These are phyloP conservation scores for Alternaria longipes DNA, from an alignment of 2,329 filamentous ascomycete genomes.

Conservation along the genomic window DNA sequence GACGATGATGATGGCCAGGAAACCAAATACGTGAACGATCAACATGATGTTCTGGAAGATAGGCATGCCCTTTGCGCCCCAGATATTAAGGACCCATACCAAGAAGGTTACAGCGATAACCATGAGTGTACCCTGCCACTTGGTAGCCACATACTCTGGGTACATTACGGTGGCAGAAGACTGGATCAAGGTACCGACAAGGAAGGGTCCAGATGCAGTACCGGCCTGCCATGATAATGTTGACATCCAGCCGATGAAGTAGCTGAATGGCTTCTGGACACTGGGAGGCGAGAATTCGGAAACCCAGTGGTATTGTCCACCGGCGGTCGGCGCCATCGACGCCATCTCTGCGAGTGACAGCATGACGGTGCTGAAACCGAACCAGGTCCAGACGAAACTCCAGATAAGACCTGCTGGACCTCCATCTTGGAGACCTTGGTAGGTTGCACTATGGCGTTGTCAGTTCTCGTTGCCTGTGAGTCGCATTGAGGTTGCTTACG, in stretches of 20 bases:
- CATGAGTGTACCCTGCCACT: conserved; percentile 61
- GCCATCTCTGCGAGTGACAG: conserved; percentile 49
- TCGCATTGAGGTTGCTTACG: conserved; percentile 21
- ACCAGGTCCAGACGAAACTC: conserved; percentile 49
- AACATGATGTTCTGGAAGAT: conserved; percentile 49
- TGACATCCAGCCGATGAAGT: conserved; percentile 58
- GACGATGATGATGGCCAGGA: conserved; percentile 55
- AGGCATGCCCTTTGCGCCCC: conserved; percentile 42
- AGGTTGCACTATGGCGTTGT: conserved; percentile 32
- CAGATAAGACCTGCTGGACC: conserved; percentile 47
- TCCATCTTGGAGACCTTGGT: conserved; percentile 42
- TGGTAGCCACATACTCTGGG: conserved; percentile 52
- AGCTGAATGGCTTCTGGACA: conserved; percentile 40
- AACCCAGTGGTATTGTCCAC: conserved; percentile 50
- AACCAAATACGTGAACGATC: conserved; percentile 56
- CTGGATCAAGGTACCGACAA: conserved; percentile 60
- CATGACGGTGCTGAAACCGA: conserved; percentile 44
- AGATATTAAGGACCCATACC: conserved; percentile 55
- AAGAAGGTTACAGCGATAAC: conserved; percentile 58
- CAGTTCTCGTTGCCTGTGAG: not conserved
- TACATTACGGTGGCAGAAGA: conserved; percentile 54
- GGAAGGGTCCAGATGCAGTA: conserved; percentile 58
- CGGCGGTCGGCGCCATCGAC: conserved; percentile 48
- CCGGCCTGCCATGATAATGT: conserved; percentile 62
- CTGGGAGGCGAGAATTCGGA: conserved; percentile 45